Percentiles rank a stretch among this genome's conserved stretches.
Conservation (phyloP, 2,329 filamentous ascomycete species). For the Pochonia chlamydosporia region DNA sequence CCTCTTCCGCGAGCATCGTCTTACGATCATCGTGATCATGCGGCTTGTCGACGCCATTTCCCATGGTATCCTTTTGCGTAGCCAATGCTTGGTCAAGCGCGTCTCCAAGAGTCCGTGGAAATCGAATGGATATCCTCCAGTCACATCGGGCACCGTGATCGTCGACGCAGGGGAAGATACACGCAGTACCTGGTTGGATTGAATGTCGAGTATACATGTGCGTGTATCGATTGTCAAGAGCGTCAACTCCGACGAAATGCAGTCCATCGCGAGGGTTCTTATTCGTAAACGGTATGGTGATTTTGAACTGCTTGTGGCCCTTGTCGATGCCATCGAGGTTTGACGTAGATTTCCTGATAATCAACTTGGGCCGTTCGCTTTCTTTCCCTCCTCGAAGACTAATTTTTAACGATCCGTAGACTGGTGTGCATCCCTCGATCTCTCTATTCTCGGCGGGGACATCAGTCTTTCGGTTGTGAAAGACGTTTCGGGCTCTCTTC, state of each 20-base stretch:
- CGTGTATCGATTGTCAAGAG: slow-evolving; percentile 75
- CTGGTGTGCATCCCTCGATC: slow-evolving; percentile 48
- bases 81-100: slow-evolving; percentile 47
- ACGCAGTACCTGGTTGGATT: slow-evolving; percentile 70
- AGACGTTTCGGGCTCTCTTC: slow-evolving; percentile 55
- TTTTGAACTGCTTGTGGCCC: slow-evolving; percentile 40
- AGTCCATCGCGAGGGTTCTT: slow-evolving; percentile 76
- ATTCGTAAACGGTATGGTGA: slow-evolving; percentile 70
- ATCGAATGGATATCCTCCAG: slow-evolving; percentile 86
- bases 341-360: slow-evolving; percentile 37
- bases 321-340: slow-evolving; percentile 25
- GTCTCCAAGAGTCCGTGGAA: slow-evolving; percentile 81
- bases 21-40: slow-evolving; percentile 34
- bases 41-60: slow-evolving; percentile 28
- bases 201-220: slow-evolving; percentile 88
- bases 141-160: slow-evolving; percentile 73
- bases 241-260: slow-evolving; percentile 83
- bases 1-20: slow-evolving; percentile 60
- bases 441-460: slow-evolving; percentile 51
- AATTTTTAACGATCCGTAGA: slow-evolving; percentile 46
- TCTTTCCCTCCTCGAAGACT: slow-evolving; percentile 34
- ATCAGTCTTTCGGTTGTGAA: slow-evolving; percentile 46
- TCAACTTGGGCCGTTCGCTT: slow-evolving; percentile 33
- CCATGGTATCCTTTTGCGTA: slow-evolving; percentile 30
- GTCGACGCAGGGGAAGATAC: slow-evolving; percentile 90